Evolutionary conservation across 1,284 basidiomycete genomes (phyloP).

Genomic region (Thecaphora thlaspeos): DNA sequence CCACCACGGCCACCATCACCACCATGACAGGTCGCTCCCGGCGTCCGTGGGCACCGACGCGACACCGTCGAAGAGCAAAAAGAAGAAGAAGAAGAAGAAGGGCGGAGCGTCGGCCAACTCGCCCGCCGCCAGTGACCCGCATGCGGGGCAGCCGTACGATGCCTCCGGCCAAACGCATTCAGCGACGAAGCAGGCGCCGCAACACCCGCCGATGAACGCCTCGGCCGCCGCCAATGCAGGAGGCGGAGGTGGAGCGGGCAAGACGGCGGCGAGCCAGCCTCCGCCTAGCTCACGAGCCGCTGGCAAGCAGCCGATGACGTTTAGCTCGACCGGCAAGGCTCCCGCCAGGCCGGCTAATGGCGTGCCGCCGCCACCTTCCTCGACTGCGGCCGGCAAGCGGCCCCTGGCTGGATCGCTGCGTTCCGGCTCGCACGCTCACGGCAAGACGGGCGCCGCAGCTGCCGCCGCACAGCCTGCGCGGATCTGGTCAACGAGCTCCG

Average conservation of each 20-base stretch:
- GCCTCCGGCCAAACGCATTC: slow-evolving; percentile 4
- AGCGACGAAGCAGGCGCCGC: no score
- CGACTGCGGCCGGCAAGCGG: slow-evolving; percentile 61
- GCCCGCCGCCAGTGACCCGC: slow-evolving; percentile 59
- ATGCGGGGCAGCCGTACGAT: slow-evolving; percentile 43
- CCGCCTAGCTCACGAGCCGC: slow-evolving; percentile 69
- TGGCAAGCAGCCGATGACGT: slow-evolving; percentile 72
- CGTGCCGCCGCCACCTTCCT: slow-evolving; percentile 57
- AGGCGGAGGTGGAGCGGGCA: no score
- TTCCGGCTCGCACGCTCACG: slow-evolving; percentile 3
- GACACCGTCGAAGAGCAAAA: slow-evolving; percentile 58
- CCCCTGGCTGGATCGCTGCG: slow-evolving; percentile 52
- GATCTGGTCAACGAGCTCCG: slow-evolving; percentile 70
- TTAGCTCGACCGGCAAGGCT: slow-evolving; percentile 40
- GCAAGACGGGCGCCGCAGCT: no score
- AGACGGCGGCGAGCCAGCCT: slow-evolving; percentile 29
- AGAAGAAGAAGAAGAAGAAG: slow-evolving; percentile 63
- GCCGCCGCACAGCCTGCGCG: slow-evolving; percentile 21
- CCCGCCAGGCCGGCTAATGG: slow-evolving; percentile 53
- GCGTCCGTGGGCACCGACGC: slow-evolving; percentile 8
- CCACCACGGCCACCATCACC: slow-evolving; percentile 2
- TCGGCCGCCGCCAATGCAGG: no score
- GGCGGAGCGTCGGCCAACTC: no score
- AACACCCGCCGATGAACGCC: not conserved
- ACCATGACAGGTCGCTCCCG: no score